phyloP scores from a whole-genome alignment of 805 yeast genomes.

The Wickerhamiella hasegawae region DNA sequence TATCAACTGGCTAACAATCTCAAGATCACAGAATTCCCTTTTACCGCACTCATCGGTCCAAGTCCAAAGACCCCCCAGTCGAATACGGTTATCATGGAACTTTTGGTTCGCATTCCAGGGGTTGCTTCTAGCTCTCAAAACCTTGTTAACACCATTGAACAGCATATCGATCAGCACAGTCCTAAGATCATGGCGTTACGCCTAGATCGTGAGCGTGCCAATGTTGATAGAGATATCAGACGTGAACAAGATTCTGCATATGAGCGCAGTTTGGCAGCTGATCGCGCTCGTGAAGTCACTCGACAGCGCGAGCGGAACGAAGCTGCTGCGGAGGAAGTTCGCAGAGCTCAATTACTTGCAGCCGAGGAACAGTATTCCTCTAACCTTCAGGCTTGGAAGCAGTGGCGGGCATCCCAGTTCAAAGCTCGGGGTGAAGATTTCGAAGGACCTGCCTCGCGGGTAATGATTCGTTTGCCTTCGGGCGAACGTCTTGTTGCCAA shows the following conservation, averaged over 20 bases:
- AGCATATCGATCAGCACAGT: slow-evolving; percentile 38
- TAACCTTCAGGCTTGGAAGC: slow-evolving; percentile 28
- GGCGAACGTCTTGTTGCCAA: slow-evolving; percentile 44
- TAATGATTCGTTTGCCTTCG: slow-evolving; percentile 51
- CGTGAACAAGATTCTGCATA: slow-evolving; percentile 67
- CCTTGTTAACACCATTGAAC: slow-evolving; percentile 25
- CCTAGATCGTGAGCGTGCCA: slow-evolving; percentile 45
- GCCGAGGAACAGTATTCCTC: slow-evolving; percentile 12
- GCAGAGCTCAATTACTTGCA: slow-evolving; percentile 8
- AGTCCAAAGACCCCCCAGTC: slow-evolving; percentile 30
- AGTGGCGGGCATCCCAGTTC: slow-evolving; percentile 29
- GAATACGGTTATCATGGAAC: slow-evolving; percentile 35
- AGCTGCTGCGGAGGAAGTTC: slow-evolving; percentile 13
- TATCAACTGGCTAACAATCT: slow-evolving; percentile 67
- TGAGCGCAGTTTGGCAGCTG: slow-evolving; percentile 51
- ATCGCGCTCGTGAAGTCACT: slow-evolving; percentile 27
- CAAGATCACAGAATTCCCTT: slow-evolving; percentile 62
- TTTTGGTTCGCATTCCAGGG: slow-evolving; percentile 52
- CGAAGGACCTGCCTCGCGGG: slow-evolving; percentile 28
- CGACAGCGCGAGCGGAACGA: slow-evolving; percentile 27
- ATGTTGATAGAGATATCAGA: slow-evolving; percentile 37
- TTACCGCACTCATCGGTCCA: slow-evolving; percentile 57
- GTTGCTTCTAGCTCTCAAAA: slow-evolving; percentile 12
- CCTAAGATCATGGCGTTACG: slow-evolving; percentile 47
- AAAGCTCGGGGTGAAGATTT: slow-evolving; percentile 11